Evolutionary conservation across 176 grass and related monocot genomes (phyloP).

Genomic region (Zea luxurians): DNA sequence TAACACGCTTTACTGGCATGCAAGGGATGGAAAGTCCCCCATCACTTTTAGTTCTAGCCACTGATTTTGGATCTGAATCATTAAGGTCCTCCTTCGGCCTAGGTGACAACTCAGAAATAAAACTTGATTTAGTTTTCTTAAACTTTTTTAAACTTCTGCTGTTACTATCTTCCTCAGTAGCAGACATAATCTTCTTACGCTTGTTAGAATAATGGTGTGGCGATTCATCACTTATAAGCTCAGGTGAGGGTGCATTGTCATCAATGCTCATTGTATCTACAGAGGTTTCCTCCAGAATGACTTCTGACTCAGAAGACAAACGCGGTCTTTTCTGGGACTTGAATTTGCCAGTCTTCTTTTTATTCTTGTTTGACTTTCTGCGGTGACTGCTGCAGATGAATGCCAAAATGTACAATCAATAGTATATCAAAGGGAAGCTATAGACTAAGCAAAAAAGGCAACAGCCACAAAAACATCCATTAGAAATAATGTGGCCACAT

Average conservation of each 20-base stretch:
- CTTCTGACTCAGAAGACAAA: conserved; percentile 68
- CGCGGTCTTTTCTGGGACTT: conserved; percentile 82
- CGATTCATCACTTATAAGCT: conserved; percentile 69
- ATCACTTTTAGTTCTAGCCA: conserved; percentile 50
- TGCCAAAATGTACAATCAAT: conserved; percentile 15
- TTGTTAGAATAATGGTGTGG: conserved; percentile 56
- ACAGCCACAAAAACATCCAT: background rate
- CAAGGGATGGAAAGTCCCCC: conserved; percentile 55
- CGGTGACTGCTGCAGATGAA: conserved; percentile 34
- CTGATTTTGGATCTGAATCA: conserved; percentile 51
- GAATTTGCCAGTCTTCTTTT: conserved; percentile 77
- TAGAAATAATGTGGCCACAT: background rate
- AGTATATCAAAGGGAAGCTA: conserved; percentile 4
- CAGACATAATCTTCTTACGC: conserved; percentile 54
- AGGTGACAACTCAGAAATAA: conserved; percentile 45
- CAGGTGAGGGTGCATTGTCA: conserved; percentile 69
- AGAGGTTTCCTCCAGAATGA: conserved; percentile 56
- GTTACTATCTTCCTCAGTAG: conserved; percentile 53
- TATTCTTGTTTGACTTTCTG: conserved; percentile 85
- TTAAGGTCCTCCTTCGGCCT: conserved; percentile 52
- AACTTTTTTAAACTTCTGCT: conserved; percentile 69
- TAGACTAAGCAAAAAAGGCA: conserved; percentile 11
- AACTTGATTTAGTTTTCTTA: conserved; percentile 68
- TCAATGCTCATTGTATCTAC: conserved; percentile 72
- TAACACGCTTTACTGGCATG: conserved; percentile 67